These are phyloP conservation scores for Candida caryicola DNA, from an alignment of 805 yeast genomes.

Conservation along the genomic window DNA sequence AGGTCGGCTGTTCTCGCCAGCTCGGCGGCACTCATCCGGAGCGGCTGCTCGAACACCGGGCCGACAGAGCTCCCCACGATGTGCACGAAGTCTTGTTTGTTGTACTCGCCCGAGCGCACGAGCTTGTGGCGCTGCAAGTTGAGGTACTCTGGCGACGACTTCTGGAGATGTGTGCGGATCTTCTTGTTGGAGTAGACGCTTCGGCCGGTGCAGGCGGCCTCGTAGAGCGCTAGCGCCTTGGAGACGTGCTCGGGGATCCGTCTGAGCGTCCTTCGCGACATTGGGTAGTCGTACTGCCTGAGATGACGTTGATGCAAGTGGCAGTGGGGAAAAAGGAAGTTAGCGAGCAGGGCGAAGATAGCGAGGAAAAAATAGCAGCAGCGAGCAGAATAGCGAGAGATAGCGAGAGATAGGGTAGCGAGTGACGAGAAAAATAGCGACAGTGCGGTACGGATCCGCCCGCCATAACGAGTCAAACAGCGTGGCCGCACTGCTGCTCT, in stretches of 20 bases:
- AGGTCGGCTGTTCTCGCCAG: slow-evolving; percentile 5
- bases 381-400: no score
- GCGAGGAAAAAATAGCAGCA: no score
- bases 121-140: slow-evolving; percentile 22
- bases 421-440: no score
- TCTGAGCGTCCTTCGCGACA: slow-evolving; percentile 18
- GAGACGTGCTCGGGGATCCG: slow-evolving; percentile 22
- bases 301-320: no score
- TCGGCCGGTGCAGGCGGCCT: slow-evolving; percentile 12
- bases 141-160: slow-evolving; percentile 17
- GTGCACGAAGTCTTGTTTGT: slow-evolving; percentile 22
- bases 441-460: no score
- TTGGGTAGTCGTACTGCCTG: no score
- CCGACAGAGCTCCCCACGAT: slow-evolving; percentile 16
- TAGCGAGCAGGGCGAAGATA: no score
- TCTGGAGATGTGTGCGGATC: slow-evolving; percentile 16
- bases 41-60: slow-evolving; percentile 19
- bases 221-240: slow-evolving; percentile 18
- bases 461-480: no score
- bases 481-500: no score
- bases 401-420: no score
- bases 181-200: slow-evolving; percentile 9
- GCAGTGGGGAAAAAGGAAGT: no score
- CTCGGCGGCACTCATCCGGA: slow-evolving; percentile 15
- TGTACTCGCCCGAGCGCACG: slow-evolving; percentile 6